Percentiles rank a stretch among this genome's conserved stretches.
phyloP scores from a whole-genome alignment of 2,329 filamentous ascomycete species.

The Cordyceps fumosorosea region DNA sequence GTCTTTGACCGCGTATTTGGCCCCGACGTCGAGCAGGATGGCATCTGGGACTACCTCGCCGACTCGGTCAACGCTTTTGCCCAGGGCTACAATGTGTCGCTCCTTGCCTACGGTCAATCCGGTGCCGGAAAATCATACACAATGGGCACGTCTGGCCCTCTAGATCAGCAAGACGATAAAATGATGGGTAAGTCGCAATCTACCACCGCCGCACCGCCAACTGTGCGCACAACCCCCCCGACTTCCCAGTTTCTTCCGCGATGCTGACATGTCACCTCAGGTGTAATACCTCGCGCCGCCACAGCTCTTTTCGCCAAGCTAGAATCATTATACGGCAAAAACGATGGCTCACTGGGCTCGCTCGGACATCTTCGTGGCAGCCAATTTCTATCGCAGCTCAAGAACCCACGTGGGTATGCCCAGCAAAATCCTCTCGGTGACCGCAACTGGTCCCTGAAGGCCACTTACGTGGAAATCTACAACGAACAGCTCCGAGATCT shows the following conservation, averaged over 20 bases:
- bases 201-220: neutral
- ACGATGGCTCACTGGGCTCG: conserved; percentile 20
- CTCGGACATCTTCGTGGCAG: conserved; percentile 22
- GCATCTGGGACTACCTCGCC: conserved; percentile 87
- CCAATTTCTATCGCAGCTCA: conserved; percentile 68
- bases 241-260: neutral
- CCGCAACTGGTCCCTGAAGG: conserved; percentile 84
- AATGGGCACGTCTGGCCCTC: conserved; percentile 90
- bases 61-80: conserved; percentile 87
- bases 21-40: conserved; percentile 76
- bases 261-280: conserved; percentile 36
- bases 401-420: conserved; percentile 67
- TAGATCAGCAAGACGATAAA: conserved; percentile 63
- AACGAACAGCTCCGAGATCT: conserved; percentile 94
- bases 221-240: conserved; percentile 15
- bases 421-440: conserved; percentile 47
- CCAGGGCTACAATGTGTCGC: conserved; percentile 96
- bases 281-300: conserved; percentile 91
- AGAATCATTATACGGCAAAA: conserved; percentile 49
- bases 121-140: conserved; percentile 97
- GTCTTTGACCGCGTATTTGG: conserved; percentile 94
- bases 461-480: conserved; percentile 96
- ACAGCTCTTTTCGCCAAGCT: conserved; percentile 82
- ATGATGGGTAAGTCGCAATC: conserved; percentile 63
- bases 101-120: conserved; percentile 94